Conservation (phyloP, 2,329 filamentous ascomycete genomes). For the Coniochaeta sp. region DNA sequence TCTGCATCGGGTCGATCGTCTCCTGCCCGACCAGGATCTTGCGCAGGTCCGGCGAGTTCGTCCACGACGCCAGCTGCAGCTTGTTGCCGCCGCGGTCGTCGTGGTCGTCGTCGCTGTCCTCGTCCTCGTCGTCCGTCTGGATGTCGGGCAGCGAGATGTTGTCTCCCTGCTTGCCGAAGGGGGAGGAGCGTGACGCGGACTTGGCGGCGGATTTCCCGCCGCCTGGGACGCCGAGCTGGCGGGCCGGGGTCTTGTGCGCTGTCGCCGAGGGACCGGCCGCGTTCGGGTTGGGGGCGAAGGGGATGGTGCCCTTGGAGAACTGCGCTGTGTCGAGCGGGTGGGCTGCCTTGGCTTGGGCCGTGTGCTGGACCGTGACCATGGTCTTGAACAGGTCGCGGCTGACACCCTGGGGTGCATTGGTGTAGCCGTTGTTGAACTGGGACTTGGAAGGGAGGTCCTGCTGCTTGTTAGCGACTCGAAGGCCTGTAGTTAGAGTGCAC, state of each 20-base stretch:
- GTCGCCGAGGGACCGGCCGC: conserved; percentile 33
- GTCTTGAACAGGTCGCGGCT: conserved; percentile 57
- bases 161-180: conserved; percentile 82
- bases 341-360: conserved; percentile 45
- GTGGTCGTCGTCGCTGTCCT: conserved; percentile 56
- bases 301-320: conserved; percentile 80
- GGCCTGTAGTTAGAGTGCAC: background rate
- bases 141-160: conserved; percentile 91
- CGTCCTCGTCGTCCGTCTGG: conserved; percentile 86
- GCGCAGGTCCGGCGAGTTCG: conserved; percentile 76
- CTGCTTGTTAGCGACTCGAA: conserved; percentile 22
- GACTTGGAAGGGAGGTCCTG: conserved; percentile 57
- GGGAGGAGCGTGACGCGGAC: conserved; percentile 60
- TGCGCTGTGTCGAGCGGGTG: conserved; percentile 81
- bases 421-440: conserved; percentile 53
- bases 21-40: conserved; percentile 74
- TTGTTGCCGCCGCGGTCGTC: conserved; percentile 38
- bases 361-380: conserved; percentile 54
- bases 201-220: conserved; percentile 49
- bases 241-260: conserved; percentile 60
- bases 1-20: conserved; percentile 69
- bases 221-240: conserved; percentile 42
- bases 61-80: conserved; percentile 66
- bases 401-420: conserved; percentile 45
- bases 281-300: conserved; percentile 66